phyloP scores from a whole-genome alignment of 106 monocot species.

The Vanilla planifolia region DNA sequence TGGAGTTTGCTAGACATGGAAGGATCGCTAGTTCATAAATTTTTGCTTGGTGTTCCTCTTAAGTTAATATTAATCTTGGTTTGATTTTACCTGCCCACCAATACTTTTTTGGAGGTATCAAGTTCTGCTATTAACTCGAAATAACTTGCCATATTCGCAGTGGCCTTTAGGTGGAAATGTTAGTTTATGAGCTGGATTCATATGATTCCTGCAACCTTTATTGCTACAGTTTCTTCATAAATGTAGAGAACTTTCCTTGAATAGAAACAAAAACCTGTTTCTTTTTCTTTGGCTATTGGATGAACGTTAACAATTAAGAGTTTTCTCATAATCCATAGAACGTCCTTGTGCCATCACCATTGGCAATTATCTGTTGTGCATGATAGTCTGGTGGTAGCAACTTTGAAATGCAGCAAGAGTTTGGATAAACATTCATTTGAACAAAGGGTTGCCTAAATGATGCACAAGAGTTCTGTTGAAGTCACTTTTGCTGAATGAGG shows the following conservation, averaged over 20 bases:
- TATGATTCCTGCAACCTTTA: neutral
- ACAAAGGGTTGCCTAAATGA: neutral
- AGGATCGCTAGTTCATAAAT: neutral
- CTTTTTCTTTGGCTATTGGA: neutral
- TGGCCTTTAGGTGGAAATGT: neutral
- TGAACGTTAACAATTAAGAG: constrained; percentile 1
- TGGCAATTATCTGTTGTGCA: no score
- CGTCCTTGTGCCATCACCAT: no score
- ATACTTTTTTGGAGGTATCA: neutral
- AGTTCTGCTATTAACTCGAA: neutral
- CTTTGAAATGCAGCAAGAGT: no score
- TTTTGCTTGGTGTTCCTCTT: neutral
- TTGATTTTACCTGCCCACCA: neutral
- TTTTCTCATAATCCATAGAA: no score
- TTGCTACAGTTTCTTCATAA: constrained; percentile 1
- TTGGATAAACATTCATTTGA: neutral
- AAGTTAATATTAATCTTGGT: neutral
- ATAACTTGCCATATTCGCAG: neutral
- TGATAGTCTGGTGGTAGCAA: no score
- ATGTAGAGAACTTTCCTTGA: constrained; percentile 1
- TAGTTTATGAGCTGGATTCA: neutral
- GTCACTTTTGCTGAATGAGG: neutral
- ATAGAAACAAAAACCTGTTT: neutral
- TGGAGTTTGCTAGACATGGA: neutral
- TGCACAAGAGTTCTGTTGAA: neutral